These are phyloP conservation scores for Lactarius sanguifluus DNA, from an alignment of 768 basidiomycete species.

Conservation along the genomic window DNA sequence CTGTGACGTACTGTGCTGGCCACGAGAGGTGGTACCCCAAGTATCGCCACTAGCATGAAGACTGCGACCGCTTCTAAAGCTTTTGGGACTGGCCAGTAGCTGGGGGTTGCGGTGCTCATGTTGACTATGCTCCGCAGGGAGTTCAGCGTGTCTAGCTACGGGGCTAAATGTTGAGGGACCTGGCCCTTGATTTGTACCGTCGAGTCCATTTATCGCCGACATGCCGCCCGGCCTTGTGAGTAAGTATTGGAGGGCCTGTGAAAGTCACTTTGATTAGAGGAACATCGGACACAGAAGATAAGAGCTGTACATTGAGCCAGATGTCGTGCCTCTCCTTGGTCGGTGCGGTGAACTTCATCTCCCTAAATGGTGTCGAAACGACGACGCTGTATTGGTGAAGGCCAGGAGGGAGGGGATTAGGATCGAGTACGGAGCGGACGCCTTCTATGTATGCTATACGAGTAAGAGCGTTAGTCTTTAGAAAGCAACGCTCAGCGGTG, in stretches of 20 bases:
- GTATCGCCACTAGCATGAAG: slow-evolving; percentile 54
- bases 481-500: background rate
- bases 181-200: slow-evolving; percentile 8
- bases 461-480: slow-evolving; percentile 6
- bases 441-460: slow-evolving; percentile 85
- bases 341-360: slow-evolving; percentile 98
- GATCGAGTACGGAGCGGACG: slow-evolving; percentile 88
- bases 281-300: slow-evolving; percentile 22
- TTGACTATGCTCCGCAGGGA: slow-evolving; percentile 38
- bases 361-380: slow-evolving; percentile 88
- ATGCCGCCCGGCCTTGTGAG: slow-evolving; percentile 63
- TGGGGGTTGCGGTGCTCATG: slow-evolving; percentile 51
- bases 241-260: slow-evolving; percentile 87
- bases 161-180: slow-evolving; percentile 34
- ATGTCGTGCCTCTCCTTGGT: slow-evolving; percentile 96
- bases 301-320: slow-evolving; percentile 76
- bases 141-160: slow-evolving; percentile 35
- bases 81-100: slow-evolving; percentile 62
- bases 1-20: slow-evolving; percentile 76
- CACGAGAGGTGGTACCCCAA: slow-evolving; percentile 76
- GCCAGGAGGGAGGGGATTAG: slow-evolving; percentile 95
- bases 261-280: slow-evolving; percentile 21
- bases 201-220: slow-evolving; percentile 31
- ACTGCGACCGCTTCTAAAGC: slow-evolving; percentile 69
- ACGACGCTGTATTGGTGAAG: slow-evolving; percentile 91